Base-by-base conservation (phyloP, 371 early-diverging fungal species). In the Mucor irregularis region DNA sequence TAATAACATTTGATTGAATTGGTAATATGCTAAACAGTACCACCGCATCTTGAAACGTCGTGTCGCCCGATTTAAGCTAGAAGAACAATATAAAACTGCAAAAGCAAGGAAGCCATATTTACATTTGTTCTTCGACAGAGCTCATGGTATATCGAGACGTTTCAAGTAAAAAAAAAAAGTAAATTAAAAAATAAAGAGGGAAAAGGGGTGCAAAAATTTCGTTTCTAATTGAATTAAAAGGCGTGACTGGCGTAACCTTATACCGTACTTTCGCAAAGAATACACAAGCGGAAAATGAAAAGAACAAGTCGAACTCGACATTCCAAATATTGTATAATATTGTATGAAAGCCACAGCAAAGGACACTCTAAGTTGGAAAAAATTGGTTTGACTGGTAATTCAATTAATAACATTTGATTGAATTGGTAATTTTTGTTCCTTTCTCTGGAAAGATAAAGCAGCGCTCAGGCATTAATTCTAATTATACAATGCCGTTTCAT, bases 61-160 rank as follows among this genome's bases (percentile, higher is more conserved):
- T 38, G 87, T 88, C 38, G 92, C 93, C 5, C 79, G 94, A 17
- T 82, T 85, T 16, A 80, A 80, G 38, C 50, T 88, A 40, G 85
- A 86, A 30, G 90, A 86, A 29, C 69, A 81, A 69, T 80, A 84
- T 56, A 74, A 77, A 38, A 66, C 81, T 30, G 79, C 83, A 31
- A 83, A 75, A 53, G 76, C 84, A 37, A 76, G 83, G 48, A 85
- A 85, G 80, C 91, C 92, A 3, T 99, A 98, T 72, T 76, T 96
- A n/a, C n/a, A 69, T 54, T 43, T 64, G 55, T 47, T 56, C 57
- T 51, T 64, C 69, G 13, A 47, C 54, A 42, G n/a, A n/a, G 35
- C 50, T 61, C 61, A 61, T 66, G 31, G 22, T 40, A 22, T 34
- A 29, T 21, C 29, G 46, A 7, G 26, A 17, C 0, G 3, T 42